These are phyloP conservation scores for Orobanche coerulescens DNA, from an alignment of 257 asterid species.

Conservation along the genomic window DNA sequence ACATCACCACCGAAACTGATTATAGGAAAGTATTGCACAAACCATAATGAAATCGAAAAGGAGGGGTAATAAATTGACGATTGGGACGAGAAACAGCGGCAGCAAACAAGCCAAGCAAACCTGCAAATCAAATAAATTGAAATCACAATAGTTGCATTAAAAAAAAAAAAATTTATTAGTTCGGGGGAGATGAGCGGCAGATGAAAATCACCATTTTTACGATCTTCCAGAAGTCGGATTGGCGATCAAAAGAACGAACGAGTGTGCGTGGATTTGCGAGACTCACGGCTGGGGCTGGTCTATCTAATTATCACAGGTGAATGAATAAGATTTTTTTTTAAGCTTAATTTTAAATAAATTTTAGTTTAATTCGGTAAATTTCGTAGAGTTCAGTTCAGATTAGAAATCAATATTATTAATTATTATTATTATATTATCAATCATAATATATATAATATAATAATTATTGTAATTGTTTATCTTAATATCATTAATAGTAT, in stretches of 20 bases:
- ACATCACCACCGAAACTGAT: background rate
- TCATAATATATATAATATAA: too few relatives aligned
- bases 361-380: too few relatives aligned
- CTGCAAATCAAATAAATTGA: constrained; percentile 27
- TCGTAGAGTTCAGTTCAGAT: too few relatives aligned
- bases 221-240: constrained; percentile 11
- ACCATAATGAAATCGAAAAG: constrained; percentile 82
- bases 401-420: too few relatives aligned
- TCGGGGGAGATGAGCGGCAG: background rate
- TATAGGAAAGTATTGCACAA: constrained; percentile 1
- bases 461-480: too few relatives aligned
- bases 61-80: constrained; percentile 74
- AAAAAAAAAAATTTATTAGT: background rate
- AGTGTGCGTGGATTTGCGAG: background rate
- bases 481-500: too few relatives aligned
- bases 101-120: constrained; percentile 84
- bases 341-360: too few relatives aligned
- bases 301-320: too few relatives aligned
- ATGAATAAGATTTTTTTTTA: too few relatives aligned
- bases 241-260: background rate
- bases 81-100: constrained; percentile 87
- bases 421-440: too few relatives aligned
- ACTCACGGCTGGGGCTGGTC: too few relatives aligned
- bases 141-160: background rate
- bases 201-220: constrained; percentile 23